Base-by-base conservation (phyloP, 108 stramenopile genomes). In the Fragilaria crotonensis region DNA sequence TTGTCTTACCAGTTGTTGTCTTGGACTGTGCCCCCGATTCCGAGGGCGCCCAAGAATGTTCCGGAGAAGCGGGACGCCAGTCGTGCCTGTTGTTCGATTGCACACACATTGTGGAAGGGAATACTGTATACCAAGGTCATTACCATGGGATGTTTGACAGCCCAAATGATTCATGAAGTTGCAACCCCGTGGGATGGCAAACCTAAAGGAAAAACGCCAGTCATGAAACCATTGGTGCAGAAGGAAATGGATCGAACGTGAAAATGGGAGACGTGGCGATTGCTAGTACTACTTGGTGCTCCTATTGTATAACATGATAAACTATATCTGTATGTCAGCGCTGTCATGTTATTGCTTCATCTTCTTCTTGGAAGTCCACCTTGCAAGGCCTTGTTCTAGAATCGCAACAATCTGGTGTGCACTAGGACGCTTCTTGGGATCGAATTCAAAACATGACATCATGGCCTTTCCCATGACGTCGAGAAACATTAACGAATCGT, bases 11-110 rank as follows among this genome's bases (percentile, higher is more conserved):
- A 33, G 59, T 21, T 74, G 72, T 45, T 62, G 48, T 3, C 57
- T 79, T 14, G 76, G 78, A 30, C 48, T 79, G 75, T 27, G 82
- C 82, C 11, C 58, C 66, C 5, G 82, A 74, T 7, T 32, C 44
- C 46, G 70, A 49, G 31, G 82, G 82, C 17, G 82, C 76, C 21
- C 82, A 83, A 54, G 78, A 83, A 44, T 83, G 70, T 54, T 63
- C 66, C 22, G 62, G 62, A 17, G 76, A 79, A 50, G 78, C 66
- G 27, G 64, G 69, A 20, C 59, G 82, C 27, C 76, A 76, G 9
- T 64, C 64, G 5, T 17, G 76, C 78, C 3, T 83, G 82, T 55
- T 61, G 45, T n/a, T 59, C 61, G n/a, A 71, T 73, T 54, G 78
- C 67, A 21, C 66, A 51, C 19, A 83, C 71, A 31, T 62, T 66